Percentiles rank a stretch among this genome's conserved stretches.
Conservation (phyloP, 1,284 basidiomycete genomes). For the Butyriboletus appendiculatus region DNA sequence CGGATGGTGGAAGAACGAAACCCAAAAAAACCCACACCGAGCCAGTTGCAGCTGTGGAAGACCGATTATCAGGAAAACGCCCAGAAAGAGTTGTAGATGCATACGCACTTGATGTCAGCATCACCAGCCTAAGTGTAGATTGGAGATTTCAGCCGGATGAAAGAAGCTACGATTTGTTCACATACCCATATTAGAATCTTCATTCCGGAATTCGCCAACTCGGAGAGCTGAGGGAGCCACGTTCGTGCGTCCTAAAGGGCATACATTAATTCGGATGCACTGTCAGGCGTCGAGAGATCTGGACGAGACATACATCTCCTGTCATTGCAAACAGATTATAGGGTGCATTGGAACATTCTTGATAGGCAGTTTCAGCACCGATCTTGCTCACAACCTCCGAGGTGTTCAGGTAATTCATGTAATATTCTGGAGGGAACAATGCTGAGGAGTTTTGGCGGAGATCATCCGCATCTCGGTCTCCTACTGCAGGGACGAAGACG, state of each 20-base stretch:
- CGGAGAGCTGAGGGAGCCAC: slow-evolving; percentile 51
- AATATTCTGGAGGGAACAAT: slow-evolving; percentile 58
- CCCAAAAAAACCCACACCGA: slow-evolving; percentile 40
- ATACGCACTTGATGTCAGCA: slow-evolving; percentile 58
- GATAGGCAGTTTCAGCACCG: slow-evolving; percentile 51
- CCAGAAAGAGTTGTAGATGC: neutral
- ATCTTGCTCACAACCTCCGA: slow-evolving; percentile 43
- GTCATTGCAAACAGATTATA: slow-evolving; percentile 42
- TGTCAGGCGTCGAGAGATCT: neutral
- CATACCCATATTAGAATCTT: slow-evolving; percentile 63
- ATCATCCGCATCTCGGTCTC: slow-evolving; percentile 54
- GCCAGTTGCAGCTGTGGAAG: slow-evolving; percentile 58
- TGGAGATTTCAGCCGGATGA: neutral
- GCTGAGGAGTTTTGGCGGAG: slow-evolving; percentile 56
- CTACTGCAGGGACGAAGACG: slow-evolving; percentile 51
- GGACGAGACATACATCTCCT: slow-evolving; percentile 32
- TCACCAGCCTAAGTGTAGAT: slow-evolving; percentile 53
- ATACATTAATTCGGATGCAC: slow-evolving; percentile 17
- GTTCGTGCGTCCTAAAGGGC: slow-evolving; percentile 51
- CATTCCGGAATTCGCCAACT: slow-evolving; percentile 52
- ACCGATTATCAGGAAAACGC: neutral
- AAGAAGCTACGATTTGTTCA: neutral
- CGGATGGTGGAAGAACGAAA: neutral
- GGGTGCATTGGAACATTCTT: slow-evolving; percentile 47
- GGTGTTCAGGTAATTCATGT: slow-evolving; percentile 46